Conservation (phyloP, 352 stramenopile species). For the Pythium phragmiticola region DNA sequence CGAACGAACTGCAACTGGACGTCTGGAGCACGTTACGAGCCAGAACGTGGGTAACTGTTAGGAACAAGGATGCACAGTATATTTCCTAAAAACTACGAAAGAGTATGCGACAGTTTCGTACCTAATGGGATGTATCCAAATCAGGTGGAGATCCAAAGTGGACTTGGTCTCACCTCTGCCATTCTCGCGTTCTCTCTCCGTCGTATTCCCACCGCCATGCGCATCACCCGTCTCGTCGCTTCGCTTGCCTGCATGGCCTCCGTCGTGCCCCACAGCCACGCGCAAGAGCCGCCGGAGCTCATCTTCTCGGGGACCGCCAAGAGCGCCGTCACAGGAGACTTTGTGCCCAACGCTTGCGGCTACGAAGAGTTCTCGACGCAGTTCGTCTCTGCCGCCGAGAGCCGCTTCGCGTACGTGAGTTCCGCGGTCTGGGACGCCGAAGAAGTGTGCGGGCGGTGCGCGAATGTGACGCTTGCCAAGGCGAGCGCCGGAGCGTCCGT, state of each 20-base stretch:
- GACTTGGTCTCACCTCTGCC: neutral
- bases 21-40: neutral
- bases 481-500: neutral
- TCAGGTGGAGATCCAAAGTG: neutral
- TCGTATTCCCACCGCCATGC: neutral
- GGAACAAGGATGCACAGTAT: neutral
- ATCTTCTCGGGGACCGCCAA: slow-evolving; percentile 23
- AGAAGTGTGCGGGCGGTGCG: slow-evolving; percentile 23
- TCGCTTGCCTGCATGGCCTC: neutral
- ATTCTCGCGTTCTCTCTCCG: neutral
- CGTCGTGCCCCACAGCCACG: neutral
- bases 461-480: slow-evolving; percentile 17
- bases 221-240: neutral
- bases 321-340: slow-evolving; percentile 22
- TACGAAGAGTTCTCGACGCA: slow-evolving; percentile 29
- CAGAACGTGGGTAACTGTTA: neutral
- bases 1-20: neutral
- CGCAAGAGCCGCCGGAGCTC: slow-evolving; percentile 3
- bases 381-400: slow-evolving; percentile 27
- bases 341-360: slow-evolving; percentile 24
- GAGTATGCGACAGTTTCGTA: neutral
- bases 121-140: slow-evolving; percentile 6
- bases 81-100: neutral
- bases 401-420: slow-evolving; percentile 30
- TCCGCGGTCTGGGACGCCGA: slow-evolving; percentile 12